Evolutionary conservation across 805 yeast genomes (phyloP), one percentile per base, ranked within the genome.

Genomic region (Diddensiella caesifluorescens): DNA sequence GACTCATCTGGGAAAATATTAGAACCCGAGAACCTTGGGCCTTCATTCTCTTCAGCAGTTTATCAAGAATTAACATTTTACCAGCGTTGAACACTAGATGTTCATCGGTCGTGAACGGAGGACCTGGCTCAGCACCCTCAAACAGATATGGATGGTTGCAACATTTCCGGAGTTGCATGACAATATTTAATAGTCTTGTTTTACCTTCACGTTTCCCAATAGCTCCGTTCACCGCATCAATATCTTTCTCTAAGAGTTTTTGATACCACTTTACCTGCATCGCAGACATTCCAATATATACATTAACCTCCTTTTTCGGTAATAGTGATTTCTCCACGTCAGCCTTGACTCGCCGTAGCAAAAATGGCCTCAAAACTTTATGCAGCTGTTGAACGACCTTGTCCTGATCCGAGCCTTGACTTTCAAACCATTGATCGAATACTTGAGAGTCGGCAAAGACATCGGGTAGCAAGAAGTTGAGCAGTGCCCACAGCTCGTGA

Each of bases 51-150:
- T 76, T 77, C 50, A 90, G 64, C 53, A 89, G 69, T 60, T 88
- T 88, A 58, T 89, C 97, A 41, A 89, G 65, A 28, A 89, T 84
- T 40, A 86, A 72, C 95, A 89, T 86, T 58, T 89, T 89, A 19
- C 95, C 95, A 2, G 95, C 73, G 60, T 89, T 90, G 64, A 58
- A 78, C 15, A 89, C 82, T 47, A 90, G 70, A 63, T 90, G 97
- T 60, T 89, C 97, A 60, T 88, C 97, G 1, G 95, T 89, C 1
- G 97, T 89, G 58, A 73, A 90, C 0, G 97, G 97, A 1, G 97
- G 97, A 5, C 97, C 97, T 0, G 97, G 97, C 61, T 89, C 97
- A 0, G 97, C 98, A n/a, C 97, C 97, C 59, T 90, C 97, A 58
- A 92, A 92, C 39, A 90, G 66, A 62, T 92, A 90, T 0, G 97